phyloP scores from a whole-genome alignment of 805 yeast species.

The Kuraishia borneana region DNA sequence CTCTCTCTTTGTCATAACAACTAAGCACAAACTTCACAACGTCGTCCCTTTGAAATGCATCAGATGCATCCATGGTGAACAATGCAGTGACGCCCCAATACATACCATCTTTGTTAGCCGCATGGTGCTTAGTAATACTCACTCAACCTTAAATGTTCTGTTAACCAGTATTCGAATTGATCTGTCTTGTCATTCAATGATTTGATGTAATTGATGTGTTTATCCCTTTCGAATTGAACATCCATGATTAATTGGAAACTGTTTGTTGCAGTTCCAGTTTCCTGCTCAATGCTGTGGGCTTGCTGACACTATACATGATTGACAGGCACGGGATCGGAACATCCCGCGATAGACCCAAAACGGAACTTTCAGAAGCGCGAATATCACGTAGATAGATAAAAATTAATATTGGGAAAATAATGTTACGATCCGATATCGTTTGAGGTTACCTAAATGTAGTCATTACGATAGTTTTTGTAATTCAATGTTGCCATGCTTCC shows the following conservation, averaged over 20 bases:
- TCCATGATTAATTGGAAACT: background rate
- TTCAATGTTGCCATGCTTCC: no score
- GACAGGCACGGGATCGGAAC: background rate
- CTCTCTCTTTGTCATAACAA: slow-evolving; percentile 47
- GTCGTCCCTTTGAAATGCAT: slow-evolving; percentile 48
- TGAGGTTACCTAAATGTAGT: no score
- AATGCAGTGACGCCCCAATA: slow-evolving; percentile 92
- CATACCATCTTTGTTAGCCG: slow-evolving; percentile 42
- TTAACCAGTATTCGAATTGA: slow-evolving; percentile 72
- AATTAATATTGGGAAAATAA: background rate
- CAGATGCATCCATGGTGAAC: slow-evolving; percentile 41
- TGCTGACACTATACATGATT: background rate
- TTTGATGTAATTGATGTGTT: slow-evolving; percentile 48
- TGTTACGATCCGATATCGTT: no score
- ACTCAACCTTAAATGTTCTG: slow-evolving; percentile 79
- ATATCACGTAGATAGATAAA: background rate
- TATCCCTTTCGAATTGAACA: slow-evolving; percentile 19
- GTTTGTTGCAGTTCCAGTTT: no score
- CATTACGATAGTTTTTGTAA: no score
- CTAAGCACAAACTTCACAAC: slow-evolving; percentile 56
- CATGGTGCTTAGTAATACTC: slow-evolving; percentile 3
- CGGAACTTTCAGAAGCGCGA: background rate
- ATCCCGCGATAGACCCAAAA: background rate
- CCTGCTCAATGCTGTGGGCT: background rate
- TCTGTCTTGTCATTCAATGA: slow-evolving; percentile 42